These are phyloP conservation scores for Paraglomus occultum DNA, from an alignment of 192 early-diverging fungal species.

Conservation along the genomic window DNA sequence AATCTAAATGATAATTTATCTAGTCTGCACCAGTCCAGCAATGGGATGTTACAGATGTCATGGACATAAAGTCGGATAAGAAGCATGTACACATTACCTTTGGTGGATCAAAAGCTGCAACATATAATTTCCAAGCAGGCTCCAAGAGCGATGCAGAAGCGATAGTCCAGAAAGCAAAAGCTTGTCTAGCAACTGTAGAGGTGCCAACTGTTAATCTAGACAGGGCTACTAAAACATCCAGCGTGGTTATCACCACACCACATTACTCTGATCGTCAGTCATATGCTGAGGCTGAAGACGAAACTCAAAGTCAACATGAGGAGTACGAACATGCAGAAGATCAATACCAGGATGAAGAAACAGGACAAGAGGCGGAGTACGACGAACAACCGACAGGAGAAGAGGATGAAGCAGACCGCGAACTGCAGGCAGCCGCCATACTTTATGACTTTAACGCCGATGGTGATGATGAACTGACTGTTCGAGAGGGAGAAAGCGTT, in stretches of 20 bases:
- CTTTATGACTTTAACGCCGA: conserved; percentile 84
- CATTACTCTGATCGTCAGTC: conserved; percentile 20
- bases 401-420: conserved; percentile 34
- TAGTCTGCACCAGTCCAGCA: conserved; percentile 52
- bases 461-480: conserved; percentile 84
- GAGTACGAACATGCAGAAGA: conserved; percentile 31
- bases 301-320: conserved; percentile 7
- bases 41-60: conserved; percentile 58
- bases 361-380: conserved; percentile 21
- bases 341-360: conserved; percentile 34
- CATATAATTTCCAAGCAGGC: conserved; percentile 61
- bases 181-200: conserved; percentile 53
- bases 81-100: conserved; percentile 63
- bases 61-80: conserved; percentile 61
- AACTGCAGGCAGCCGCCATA: conserved; percentile 34
- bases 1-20: background rate
- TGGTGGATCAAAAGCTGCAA: conserved; percentile 48
- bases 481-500: conserved; percentile 79
- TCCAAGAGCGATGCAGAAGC: conserved; percentile 67
- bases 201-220: conserved; percentile 22
- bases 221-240: conserved; percentile 28
- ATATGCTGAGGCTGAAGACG: conserved; percentile 28
- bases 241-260: conserved; percentile 32
- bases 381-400: conserved; percentile 27
- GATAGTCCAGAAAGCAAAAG: conserved; percentile 59